These are phyloP conservation scores for Agrocybe praecox DNA, from an alignment of 768 basidiomycete genomes.

Conservation along the genomic window DNA sequence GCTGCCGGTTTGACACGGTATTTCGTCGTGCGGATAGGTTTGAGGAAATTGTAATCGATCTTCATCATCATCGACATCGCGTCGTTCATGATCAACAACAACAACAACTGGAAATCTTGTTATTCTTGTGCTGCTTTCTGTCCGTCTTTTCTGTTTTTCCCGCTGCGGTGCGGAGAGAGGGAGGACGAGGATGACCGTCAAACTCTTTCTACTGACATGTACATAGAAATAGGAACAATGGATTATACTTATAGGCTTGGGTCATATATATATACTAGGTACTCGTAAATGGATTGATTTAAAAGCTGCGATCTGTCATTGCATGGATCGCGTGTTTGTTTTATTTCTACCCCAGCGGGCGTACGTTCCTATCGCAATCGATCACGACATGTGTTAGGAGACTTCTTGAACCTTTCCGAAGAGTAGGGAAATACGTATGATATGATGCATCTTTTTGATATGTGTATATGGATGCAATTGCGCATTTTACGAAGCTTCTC, in stretches of 20 bases:
- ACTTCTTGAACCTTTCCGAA: neutral
- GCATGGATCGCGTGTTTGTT: neutral
- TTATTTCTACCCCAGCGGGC: too few species aligned
- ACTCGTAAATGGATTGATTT: slow-evolving; percentile 13
- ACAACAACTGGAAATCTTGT: too few species aligned
- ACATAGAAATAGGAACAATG: slow-evolving; percentile 2
- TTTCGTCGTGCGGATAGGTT: slow-evolving; percentile 1
- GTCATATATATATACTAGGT: neutral
- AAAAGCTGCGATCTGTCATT: neutral
- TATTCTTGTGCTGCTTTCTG: neutral
- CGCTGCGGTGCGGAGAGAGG: slow-evolving; percentile 3
- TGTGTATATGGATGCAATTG: too few species aligned
- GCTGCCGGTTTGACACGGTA: neutral
- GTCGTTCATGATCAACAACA: too few species aligned
- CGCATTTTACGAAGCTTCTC: too few species aligned
- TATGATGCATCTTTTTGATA: neutral
- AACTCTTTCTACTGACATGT: slow-evolving; percentile 10
- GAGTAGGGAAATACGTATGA: neutral
- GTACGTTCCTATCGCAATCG: slow-evolving; percentile 5
- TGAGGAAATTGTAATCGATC: slow-evolving; percentile 4
- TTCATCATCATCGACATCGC: too few species aligned
- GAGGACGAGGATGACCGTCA: neutral
- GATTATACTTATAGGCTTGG: neutral
- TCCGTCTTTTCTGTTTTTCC: slow-evolving; percentile 1
- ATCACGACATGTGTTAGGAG: neutral